Evolutionary conservation across 495 filamentous ascomycete species (phyloP), one percentile per base, ranked within the genome.

Genomic region (Aspergillus taichungensis): DNA sequence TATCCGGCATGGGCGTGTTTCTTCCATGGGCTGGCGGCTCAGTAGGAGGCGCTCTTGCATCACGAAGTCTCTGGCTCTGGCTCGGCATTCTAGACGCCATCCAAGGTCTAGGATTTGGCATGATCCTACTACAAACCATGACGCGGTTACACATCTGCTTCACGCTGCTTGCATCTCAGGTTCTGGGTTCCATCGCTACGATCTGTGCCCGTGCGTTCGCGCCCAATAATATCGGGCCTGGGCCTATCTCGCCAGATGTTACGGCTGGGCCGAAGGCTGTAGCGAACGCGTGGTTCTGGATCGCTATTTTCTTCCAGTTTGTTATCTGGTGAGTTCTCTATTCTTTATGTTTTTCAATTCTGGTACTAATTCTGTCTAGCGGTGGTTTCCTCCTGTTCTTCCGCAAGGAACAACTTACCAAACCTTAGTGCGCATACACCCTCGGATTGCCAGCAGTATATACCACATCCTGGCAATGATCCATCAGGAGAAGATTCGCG

Each of bases 301-400:
- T 84, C 49, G 77, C 73, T 24, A 50, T 87, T 6, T 36, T 74
- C 3, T 68, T 76, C 41, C 84, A 88, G 57, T 50, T 82, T 39
- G 59, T 74, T 14, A 78, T 87, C 45, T 83, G 80, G 69, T 71
- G 52, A 57, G 65, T 56, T n/a, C 6, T 30, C 8, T 3, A n/a
- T 5, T 6, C 13, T 46, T 14, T 10, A 6, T 33, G 8, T 30
- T 43, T 2, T 39, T 41, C 5, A 0, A 12, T 13, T 14, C n/a
- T 45, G 37, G 12, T 13, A 36, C 33, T n/a, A 32, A 27, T 34
- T 33, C 3, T 37, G 13, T 40, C 18, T 42, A 71, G 77, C 50
- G 59, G 77, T 36, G 81, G 82, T 1, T 86, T 82, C 63, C 73
- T 82, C 37, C 65, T 75, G 55, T 84, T 83, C 65, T 86, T 85